Base-by-base conservation (phyloP, 2,329 filamentous ascomycete genomes). In the Remersonia thermophila region DNA sequence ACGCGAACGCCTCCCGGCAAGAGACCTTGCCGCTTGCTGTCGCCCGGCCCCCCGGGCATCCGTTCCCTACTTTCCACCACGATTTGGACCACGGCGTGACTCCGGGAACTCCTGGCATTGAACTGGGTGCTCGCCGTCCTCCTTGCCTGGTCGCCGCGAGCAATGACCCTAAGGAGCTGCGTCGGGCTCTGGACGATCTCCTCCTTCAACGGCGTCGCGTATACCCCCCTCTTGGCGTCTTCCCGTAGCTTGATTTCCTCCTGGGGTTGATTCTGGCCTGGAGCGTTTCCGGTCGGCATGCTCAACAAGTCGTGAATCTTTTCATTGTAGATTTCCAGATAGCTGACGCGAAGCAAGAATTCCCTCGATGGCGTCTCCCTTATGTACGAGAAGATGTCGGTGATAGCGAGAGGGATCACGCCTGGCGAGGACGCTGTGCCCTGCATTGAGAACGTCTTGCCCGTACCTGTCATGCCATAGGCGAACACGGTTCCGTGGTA, bases 391-490 rank as follows among this genome's bases (percentile, higher is more conserved):
- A 98, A 98, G 35, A 98, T 98, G 55, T 98, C 91, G 44, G 91
- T 96, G 50, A 98, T 96, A 27, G 91, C 91, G 27, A 96, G 68
- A 6, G 91, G 91, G 38, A 98, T 98, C 18, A 98, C 91, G 62
- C 91, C 91, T 1, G 91, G 91, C 27, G 86, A 93, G 3, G 83
- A 84, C 31, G 87, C 86, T 9, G 91, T 98, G 49, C 91, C 91
- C 64, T 98, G 91, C 91, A 98, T 98, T 27, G 89, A 96, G 57
- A 96, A 98, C 1, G 91, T 98, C 65, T 98, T 98, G 48, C 91
- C 91, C 0, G 91, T 96, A 43, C 91, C 91, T 3, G 91, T 98
- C 87, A 96, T 96, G 54, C 91, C 91, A 57, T 98, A 98, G 13
- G 89, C 89, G 56, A 98, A 96, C 16, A 98, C 91, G 1, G 91